phyloP scores from a whole-genome alignment of 768 basidiomycete species.

The Suillus paluster region DNA sequence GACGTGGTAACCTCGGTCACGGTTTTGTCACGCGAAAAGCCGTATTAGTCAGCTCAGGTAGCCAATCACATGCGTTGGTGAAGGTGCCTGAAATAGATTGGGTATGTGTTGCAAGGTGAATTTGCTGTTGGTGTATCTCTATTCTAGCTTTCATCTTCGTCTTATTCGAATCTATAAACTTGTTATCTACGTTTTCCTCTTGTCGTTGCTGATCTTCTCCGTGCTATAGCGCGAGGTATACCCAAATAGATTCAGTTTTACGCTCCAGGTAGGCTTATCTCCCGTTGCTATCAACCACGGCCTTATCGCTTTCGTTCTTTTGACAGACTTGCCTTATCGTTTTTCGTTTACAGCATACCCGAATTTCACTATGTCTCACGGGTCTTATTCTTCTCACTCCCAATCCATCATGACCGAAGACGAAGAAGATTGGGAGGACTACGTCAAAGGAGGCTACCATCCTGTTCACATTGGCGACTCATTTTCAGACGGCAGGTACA shows the following conservation, averaged over 20 bases:
- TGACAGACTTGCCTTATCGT: constrained; percentile 33
- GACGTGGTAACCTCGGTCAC: background rate
- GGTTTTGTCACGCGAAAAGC: background rate
- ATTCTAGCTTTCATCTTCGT: background rate
- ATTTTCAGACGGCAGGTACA: constrained; percentile 86
- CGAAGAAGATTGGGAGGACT: constrained; percentile 94
- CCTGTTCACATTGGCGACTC: constrained; percentile 94
- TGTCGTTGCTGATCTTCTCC: constrained; percentile 1
- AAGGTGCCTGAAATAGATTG: background rate
- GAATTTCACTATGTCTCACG: constrained; percentile 63
- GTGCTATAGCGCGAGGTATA: constrained; percentile 18
- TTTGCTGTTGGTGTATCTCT: constrained; percentile 9
- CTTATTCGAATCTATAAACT: background rate
- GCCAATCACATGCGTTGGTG: constrained; percentile 32
- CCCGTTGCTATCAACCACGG: constrained; percentile 25
- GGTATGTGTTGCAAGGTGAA: constrained; percentile 7
- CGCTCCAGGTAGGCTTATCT: constrained; percentile 31
- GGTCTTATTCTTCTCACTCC: constrained; percentile 72
- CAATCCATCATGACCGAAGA: constrained; percentile 87
- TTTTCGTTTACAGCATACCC: constrained; percentile 39
- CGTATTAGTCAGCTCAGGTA: constrained; percentile 28
- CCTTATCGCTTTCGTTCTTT: constrained; percentile 32
- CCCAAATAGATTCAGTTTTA: constrained; percentile 25
- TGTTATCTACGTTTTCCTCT: constrained; percentile 4
- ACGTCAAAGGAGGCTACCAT: constrained; percentile 81